These are phyloP conservation scores for Phylloporus sp. DNA, from an alignment of 768 basidiomycete genomes.

Conservation along the genomic window DNA sequence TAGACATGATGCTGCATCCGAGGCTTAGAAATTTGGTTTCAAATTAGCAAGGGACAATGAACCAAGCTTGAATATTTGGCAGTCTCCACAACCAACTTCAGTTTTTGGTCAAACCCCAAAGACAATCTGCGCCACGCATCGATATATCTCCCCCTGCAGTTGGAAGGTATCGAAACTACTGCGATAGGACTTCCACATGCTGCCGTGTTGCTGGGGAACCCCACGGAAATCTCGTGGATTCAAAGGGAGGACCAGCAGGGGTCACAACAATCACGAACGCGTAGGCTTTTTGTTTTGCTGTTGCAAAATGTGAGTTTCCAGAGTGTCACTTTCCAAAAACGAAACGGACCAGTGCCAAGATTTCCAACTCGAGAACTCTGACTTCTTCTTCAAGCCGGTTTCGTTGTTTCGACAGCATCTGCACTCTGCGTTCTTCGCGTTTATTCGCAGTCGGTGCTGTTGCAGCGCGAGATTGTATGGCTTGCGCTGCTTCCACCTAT, in stretches of 20 bases:
- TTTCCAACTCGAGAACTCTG: constrained; percentile 53
- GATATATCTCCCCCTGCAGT: background rate
- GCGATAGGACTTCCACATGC: background rate
- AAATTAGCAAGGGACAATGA: too few relatives aligned
- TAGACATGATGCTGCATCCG: too few relatives aligned
- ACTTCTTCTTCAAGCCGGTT: constrained; percentile 65
- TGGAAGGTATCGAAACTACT: background rate
- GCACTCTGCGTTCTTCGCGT: constrained; percentile 59
- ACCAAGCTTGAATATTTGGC: background rate
- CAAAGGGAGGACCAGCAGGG: background rate
- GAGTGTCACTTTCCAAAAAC: background rate
- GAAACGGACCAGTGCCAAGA: constrained; percentile 46
- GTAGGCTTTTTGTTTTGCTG: constrained; percentile 21
- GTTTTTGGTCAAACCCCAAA: background rate
- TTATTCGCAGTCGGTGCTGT: constrained; percentile 54
- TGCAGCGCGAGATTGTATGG: constrained; percentile 36
- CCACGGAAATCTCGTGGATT: background rate
- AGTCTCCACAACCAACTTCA: background rate
- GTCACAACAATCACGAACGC: background rate
- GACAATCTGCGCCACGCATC: too few relatives aligned
- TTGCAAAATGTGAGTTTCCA: constrained; percentile 6
- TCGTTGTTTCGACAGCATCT: constrained; percentile 60
- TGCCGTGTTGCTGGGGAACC: background rate
- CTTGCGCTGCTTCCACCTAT: constrained; percentile 54
- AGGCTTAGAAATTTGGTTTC: too few relatives aligned